Base-by-base conservation (phyloP, 768 basidiomycete genomes). In the Dentipellis sp. region DNA sequence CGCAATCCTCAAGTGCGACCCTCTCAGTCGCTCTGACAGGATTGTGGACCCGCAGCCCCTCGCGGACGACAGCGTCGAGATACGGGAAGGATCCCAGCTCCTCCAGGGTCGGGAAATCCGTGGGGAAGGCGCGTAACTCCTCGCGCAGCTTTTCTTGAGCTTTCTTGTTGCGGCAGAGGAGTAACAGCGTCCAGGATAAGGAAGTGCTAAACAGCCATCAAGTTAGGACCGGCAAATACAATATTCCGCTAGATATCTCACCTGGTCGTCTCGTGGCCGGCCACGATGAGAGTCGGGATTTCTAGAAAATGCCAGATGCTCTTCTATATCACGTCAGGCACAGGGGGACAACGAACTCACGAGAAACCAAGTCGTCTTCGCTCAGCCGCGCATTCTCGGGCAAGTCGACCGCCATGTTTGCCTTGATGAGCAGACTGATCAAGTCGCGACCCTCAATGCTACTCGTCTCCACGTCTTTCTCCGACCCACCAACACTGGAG, bases 31-130 rank as follows among this genome's bases (percentile, higher is more conserved):
- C 10, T 17, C n/a, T 11, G 8, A 53, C 37, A 7, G 52, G 38
- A n/a, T 37, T 19, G 9, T 53, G 52, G 8, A 53, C 5, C 29
- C 52, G 37, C 52, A 53, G 37, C 10, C 37, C 10, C 35, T 53
- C 52, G 52, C 52, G 52, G 6, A 53, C 17, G 37, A 53, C 52
- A 8, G 38, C 37, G 39, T 53, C 52, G 39, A 53, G 52, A 11
- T 53, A 53, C 3, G 37, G 37, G 6, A 53, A 16, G 17, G 38
- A 11, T 3, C 21, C 21, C 10, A 53, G 38, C 29, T 35, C 17
- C 11, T 53, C 52, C 52, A 53, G 17, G 34, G 29, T 36, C 34
- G 50, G 50, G 12, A 35, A n/a, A n/a, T 52, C 50, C 2, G 50
- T 52, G 14, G 50, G 50, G 34, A 35, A 8, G 7, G 34, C 17